Conservation (phyloP, 2,329 filamentous ascomycete genomes). For the Aspergillus sp. region DNA sequence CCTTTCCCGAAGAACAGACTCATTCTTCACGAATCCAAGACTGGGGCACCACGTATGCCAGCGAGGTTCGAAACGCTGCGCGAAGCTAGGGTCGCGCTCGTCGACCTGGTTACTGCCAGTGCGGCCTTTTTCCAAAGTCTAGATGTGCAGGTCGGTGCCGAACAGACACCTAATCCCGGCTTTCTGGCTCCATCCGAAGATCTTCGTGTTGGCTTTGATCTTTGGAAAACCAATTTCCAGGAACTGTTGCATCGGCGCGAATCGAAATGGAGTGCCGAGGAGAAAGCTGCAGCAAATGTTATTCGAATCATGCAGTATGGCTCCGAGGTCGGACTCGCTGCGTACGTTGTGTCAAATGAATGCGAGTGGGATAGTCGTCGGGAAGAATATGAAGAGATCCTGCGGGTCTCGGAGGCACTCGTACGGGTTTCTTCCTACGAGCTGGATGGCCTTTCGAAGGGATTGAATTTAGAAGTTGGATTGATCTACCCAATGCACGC, state of each 20-base stretch:
- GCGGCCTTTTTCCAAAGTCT: conserved; percentile 1
- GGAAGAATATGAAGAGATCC: conserved; percentile 11
- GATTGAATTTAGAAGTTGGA: conserved; percentile 15
- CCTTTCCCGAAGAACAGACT: conserved; percentile 3
- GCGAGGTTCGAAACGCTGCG: conserved; percentile 12
- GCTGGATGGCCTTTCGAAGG: not conserved
- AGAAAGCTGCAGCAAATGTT: conserved; percentile 11
- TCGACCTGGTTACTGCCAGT: conserved; percentile 15
- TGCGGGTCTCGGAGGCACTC: not conserved
- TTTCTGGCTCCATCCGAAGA: not conserved
- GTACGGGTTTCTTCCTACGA: not conserved
- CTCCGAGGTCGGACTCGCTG: conserved; percentile 7
- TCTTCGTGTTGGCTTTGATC: not conserved
- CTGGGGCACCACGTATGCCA: not conserved
- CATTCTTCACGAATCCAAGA: not conserved
- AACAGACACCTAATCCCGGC: not conserved
- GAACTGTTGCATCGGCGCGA: not conserved
- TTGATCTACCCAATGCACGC: conserved; percentile 21
- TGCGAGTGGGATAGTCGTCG: conserved; percentile 17
- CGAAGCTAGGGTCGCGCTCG: conserved; percentile 12
- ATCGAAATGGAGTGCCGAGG: conserved; percentile 7
- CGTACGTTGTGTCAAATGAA: conserved; percentile 8
- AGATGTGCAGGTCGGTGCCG: not conserved
- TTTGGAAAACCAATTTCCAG: not conserved
- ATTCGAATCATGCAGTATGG: conserved; percentile 13